Evolutionary conservation across 1,284 basidiomycete species (phyloP), one percentile per base, ranked within the genome.

Genomic region (Malassezia pachydermatis): DNA sequence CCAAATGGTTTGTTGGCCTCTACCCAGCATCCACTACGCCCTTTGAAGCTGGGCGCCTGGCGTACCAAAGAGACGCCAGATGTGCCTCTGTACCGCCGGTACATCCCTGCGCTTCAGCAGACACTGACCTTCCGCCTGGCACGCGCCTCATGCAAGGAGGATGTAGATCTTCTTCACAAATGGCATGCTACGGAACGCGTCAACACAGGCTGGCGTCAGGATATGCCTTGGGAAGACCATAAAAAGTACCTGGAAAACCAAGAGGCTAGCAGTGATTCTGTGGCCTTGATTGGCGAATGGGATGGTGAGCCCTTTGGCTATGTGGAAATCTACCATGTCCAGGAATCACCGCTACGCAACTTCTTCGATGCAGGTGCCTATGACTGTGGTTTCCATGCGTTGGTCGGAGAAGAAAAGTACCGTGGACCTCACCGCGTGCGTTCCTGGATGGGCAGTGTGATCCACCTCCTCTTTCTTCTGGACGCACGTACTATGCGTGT

Each of bases 101-200:
- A 62, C 50, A 57, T 66, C 24, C 58, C 59, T 2, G 58, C 54
- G 14, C 54, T 67, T 14, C 38, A 54, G 41, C 58, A 64, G 24
- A 60, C 58, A 13, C 62, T 68, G 34, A 58, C 60, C 2, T 67
- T 61, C 51, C 62, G 62, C 20, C 43, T 58, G 7, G 55, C 57
- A n/a, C 53, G 57, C 14, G 57, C 59, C 1, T 20, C 38, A 23
- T 55, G 57, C 40, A 43, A 55, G 8, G 47, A 45, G 20, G 61
- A 65, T 25, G 59, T 68, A 13, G 58, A 61, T 24, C 42, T 61
- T 25, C 52, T 66, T 33, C 60, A 61, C 3, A 40, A 48, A 5
- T 70, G 67, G 67, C 67, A 70, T 23, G 60, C 58, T 3, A 56
- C 56, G 5, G 63, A 66, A 14, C 61, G 67, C 3, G 67, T 70